Conservation (phyloP, 2,329 filamentous ascomycete genomes). For the Alternaria brassicicola region DNA sequence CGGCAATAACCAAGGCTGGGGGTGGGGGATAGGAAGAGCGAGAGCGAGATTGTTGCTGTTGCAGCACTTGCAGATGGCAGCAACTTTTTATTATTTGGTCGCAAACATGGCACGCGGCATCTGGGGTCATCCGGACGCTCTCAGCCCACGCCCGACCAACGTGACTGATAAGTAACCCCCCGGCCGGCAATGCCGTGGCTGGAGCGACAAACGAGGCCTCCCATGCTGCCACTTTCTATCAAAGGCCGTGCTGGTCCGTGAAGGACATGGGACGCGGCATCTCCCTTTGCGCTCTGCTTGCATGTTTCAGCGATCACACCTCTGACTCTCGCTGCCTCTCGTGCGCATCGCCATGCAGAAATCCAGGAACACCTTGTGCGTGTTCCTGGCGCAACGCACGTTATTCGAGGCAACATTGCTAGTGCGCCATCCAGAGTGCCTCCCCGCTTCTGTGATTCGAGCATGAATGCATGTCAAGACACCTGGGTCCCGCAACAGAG, state of each 20-base stretch:
- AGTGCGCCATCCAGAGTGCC: conserved; percentile 20
- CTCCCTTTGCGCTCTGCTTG: conserved; percentile 16
- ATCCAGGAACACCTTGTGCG: conserved; percentile 26
- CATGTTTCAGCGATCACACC: conserved; percentile 22
- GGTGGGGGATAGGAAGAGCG: conserved; percentile 3
- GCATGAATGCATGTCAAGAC: conserved; percentile 18
- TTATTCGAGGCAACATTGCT: conserved; percentile 19
- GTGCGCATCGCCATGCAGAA: conserved; percentile 3
- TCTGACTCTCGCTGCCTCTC: conserved; percentile 7
- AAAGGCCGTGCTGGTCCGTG: conserved; percentile 15
- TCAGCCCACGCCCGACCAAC: conserved; percentile 23
- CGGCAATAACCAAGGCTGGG: conserved; percentile 1
- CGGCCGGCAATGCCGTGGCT: conserved; percentile 23
- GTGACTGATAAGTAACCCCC: conserved; percentile 29
- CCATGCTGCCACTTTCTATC: conserved; percentile 15
- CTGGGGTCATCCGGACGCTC: conserved; percentile 28
- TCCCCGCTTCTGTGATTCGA: conserved; percentile 30
- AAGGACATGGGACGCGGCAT: conserved; percentile 10
- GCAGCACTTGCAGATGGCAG: conserved; percentile 16
- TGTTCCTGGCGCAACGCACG: conserved; percentile 32
- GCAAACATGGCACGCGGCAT: conserved; percentile 31
- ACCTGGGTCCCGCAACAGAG: conserved; percentile 22
- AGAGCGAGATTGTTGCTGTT: conserved; percentile 10
- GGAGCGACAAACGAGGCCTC: conserved; percentile 14
- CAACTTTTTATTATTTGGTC: conserved; percentile 30